Conservation (phyloP, 2,329 filamentous ascomycete genomes). For the Fusarium fujikuroi region DNA sequence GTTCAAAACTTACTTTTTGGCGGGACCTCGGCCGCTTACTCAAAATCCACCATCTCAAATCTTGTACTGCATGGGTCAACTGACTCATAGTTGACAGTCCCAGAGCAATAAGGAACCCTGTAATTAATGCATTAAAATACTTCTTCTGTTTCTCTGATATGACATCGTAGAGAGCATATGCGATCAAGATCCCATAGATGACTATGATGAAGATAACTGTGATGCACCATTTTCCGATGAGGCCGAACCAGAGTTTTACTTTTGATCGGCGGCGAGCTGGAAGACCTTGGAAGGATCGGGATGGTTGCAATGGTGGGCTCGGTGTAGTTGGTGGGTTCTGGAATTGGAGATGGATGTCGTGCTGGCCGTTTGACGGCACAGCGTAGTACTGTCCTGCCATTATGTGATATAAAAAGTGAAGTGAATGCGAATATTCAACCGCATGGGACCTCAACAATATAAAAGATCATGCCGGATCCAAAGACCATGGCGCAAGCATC, state of each 20-base stretch:
- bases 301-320: neutral
- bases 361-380: neutral
- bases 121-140: neutral
- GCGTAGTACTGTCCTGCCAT: neutral
- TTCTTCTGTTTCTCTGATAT: neutral
- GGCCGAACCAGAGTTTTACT: neutral
- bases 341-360: neutral
- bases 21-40: neutral
- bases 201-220: neutral
- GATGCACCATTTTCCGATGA: neutral
- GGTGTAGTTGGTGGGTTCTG: neutral
- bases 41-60: neutral
- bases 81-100: neutral
- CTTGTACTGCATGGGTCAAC: neutral
- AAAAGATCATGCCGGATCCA: neutral
- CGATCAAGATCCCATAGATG: neutral
- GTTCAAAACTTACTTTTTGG: neutral
- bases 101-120: neutral
- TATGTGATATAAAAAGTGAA: neutral
- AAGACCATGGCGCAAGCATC: neutral
- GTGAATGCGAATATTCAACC: neutral
- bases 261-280: neutral
- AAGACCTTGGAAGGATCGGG: neutral
- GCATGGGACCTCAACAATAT: neutral
- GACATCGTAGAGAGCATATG: neutral